phyloP scores from a whole-genome alignment of 176 grass and related monocot genomes.

The Phoenix roebelenii region DNA sequence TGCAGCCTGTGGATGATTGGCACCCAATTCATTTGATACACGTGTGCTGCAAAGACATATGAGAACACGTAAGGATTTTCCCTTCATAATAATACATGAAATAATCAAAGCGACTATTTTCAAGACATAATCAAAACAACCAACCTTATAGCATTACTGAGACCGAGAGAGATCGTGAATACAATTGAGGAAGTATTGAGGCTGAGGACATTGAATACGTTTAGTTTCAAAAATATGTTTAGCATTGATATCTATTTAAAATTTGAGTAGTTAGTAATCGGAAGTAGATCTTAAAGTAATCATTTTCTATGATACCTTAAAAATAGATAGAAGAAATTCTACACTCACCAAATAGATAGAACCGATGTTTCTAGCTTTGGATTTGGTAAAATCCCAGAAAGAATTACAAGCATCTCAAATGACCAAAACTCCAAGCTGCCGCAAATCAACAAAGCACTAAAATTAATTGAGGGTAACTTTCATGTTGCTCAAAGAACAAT shows the following conservation, averaged over 20 bases:
- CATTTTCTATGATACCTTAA: too few relatives aligned
- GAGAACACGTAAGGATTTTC: too few relatives aligned
- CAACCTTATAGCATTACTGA: too few relatives aligned
- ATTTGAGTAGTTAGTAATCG: too few relatives aligned
- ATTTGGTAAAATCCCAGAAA: conserved; percentile 53
- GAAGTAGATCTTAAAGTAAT: too few relatives aligned
- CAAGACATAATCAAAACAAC: not conserved
- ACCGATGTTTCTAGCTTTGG: conserved; percentile 58
- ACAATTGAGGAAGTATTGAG: too few relatives aligned
- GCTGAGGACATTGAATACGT: too few relatives aligned
- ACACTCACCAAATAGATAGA: conserved; percentile 52
- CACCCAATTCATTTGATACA: conserved; percentile 84
- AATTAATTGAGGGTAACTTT: too few relatives aligned
- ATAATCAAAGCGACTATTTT: not conserved
- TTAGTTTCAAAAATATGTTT: too few relatives aligned
- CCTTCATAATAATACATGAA: not conserved
- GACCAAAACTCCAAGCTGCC: conserved; percentile 69
- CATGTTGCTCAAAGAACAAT: not conserved
- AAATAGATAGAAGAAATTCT: not conserved
- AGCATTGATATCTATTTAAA: too few relatives aligned
- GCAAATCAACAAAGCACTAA: not conserved
- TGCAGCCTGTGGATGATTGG: conserved; percentile 40
- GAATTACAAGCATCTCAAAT: conserved; percentile 46
- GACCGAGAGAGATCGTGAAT: too few relatives aligned
- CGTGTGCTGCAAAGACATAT: conserved; percentile 34